Evolutionary conservation across 768 basidiomycete genomes (phyloP).

Genomic region (Cubamyces lactineus): DNA sequence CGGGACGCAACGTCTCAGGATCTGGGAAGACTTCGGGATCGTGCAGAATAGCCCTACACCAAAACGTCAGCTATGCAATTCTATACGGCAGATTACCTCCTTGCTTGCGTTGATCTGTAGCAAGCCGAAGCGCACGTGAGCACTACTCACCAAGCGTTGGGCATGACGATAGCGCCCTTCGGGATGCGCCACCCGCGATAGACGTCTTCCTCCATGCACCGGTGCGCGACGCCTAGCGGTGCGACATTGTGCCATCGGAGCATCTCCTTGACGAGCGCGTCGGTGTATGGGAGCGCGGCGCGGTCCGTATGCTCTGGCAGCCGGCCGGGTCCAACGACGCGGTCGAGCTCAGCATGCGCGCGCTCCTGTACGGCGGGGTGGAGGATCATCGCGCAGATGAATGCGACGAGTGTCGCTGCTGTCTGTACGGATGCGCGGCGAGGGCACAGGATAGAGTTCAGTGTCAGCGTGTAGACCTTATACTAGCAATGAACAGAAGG

Average conservation of each 20-base stretch:
- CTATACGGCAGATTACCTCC: too few relatives aligned
- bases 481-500: neutral
- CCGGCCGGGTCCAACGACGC: constrained; percentile 18
- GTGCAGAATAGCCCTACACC: constrained; percentile 51
- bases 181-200: constrained; percentile 45
- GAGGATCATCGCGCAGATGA: constrained; percentile 12
- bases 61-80: neutral
- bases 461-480: neutral
- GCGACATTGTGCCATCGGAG: constrained; percentile 19
- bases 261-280: constrained; percentile 23
- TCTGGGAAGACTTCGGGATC: constrained; percentile 50
- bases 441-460: constrained; percentile 28
- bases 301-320: constrained; percentile 24
- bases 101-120: too few relatives aligned
- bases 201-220: constrained; percentile 42
- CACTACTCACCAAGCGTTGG: neutral
- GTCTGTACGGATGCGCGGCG: neutral
- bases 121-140: too few relatives aligned
- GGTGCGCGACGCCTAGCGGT: constrained; percentile 31
- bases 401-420: constrained; percentile 6
- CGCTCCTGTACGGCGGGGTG: constrained; percentile 15
- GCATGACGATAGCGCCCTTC: constrained; percentile 30
- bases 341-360: constrained; percentile 24
- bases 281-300: constrained; percentile 19
- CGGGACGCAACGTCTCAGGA: constrained; percentile 52